These are phyloP conservation scores for Penicillium soppii DNA, from an alignment of 495 filamentous ascomycete species.

Conservation along the genomic window DNA sequence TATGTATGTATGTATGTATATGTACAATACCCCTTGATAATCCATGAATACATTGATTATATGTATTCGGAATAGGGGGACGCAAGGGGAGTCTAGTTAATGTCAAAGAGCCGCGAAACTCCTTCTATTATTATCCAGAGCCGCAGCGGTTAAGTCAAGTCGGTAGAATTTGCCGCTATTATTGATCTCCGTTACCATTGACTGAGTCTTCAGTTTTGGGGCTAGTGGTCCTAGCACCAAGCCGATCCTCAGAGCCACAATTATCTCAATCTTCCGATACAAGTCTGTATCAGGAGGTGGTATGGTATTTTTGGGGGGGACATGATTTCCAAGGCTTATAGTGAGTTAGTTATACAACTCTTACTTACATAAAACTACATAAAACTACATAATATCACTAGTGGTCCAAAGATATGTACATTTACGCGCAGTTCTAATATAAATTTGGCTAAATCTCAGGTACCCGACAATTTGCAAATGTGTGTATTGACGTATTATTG, in stretches of 20 bases:
- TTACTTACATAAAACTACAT: no score
- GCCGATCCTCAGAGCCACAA: slow-evolving; percentile 10
- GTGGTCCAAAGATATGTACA: no score
- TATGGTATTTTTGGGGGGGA: no score
- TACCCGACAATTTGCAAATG: slow-evolving; percentile 1
- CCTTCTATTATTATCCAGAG: background rate
- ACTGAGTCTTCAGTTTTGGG: background rate
- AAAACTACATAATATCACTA: no score
- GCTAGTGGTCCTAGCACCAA: slow-evolving; percentile 7
- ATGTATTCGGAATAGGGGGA: background rate
- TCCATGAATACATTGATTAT: no score
- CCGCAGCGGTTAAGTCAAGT: background rate
- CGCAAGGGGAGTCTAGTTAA: background rate
- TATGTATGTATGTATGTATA: background rate
- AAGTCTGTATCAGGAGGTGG: background rate
- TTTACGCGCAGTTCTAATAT: slow-evolving; percentile 1
- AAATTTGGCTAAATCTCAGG: background rate
- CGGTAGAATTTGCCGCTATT: background rate
- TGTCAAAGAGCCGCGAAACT: background rate
- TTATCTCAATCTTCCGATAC: background rate
- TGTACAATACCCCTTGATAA: no score
- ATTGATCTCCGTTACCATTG: background rate
- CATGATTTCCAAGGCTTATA: no score
- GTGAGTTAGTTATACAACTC: no score
- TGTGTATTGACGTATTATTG: slow-evolving; percentile 2